A percentile compares a stretch with the other conserved stretches of the same genome.
Conservation (phyloP, 352 stramenopile genomes). For the Phytopythium sindhum region DNA sequence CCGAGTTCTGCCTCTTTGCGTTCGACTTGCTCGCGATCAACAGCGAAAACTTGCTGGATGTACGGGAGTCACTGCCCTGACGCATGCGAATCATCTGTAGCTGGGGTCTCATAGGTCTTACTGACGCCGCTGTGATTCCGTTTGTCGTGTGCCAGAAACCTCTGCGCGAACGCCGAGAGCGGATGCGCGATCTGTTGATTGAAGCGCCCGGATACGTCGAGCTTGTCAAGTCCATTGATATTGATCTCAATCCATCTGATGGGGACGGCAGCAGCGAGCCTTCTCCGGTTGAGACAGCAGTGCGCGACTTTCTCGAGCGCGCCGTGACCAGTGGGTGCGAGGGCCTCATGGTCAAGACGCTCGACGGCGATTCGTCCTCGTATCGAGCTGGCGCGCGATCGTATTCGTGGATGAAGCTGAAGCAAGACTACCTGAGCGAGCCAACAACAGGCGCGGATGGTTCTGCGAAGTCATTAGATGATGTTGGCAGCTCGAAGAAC, state of each 20-base stretch:
- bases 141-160: slow-evolving; percentile 18
- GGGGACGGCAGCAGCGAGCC: neutral
- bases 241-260: slow-evolving; percentile 19
- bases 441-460: neutral
- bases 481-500: neutral
- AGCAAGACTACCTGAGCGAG: slow-evolving; percentile 70
- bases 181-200: slow-evolving; percentile 30
- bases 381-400: slow-evolving; percentile 71
- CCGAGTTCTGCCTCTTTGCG: slow-evolving; percentile 72
- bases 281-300: slow-evolving; percentile 4
- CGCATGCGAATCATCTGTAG: neutral
- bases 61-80: slow-evolving; percentile 10
- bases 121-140: neutral
- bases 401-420: slow-evolving; percentile 85
- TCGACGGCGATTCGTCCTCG: slow-evolving; percentile 40
- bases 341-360: slow-evolving; percentile 75
- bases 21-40: slow-evolving; percentile 72
- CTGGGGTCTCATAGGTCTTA: neutral
- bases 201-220: slow-evolving; percentile 45
- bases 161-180: slow-evolving; percentile 39
- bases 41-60: slow-evolving; percentile 41
- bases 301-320: slow-evolving; percentile 39
- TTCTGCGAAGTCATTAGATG: neutral
- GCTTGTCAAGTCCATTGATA: slow-evolving; percentile 60
- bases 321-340: slow-evolving; percentile 67